Percentiles rank a stretch among this genome's conserved stretches.
These are phyloP conservation scores for Suhomyces coccinellae DNA, from an alignment of 1,139 yeast genomes.

Conservation along the genomic window DNA sequence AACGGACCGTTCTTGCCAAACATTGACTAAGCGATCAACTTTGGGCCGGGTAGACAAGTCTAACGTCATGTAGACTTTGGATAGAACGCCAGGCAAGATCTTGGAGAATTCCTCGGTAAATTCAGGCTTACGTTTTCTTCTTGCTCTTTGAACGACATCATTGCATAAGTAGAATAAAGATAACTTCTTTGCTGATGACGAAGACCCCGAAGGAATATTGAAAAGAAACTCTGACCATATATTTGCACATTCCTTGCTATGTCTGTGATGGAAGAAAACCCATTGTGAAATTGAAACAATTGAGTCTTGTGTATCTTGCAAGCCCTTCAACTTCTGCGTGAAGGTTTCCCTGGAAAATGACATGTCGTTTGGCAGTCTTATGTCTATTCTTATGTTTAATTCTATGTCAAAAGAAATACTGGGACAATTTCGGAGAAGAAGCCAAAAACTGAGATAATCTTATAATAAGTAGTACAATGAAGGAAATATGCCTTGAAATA, in stretches of 20 bases:
- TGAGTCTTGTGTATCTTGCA: conserved; percentile 80
- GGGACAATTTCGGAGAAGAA: too few species aligned
- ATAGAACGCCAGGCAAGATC: conserved; percentile 43
- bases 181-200: conserved; percentile 48
- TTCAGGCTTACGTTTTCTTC: conserved; percentile 61
- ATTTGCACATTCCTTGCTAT: conserved; percentile 57
- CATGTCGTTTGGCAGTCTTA: conserved; percentile 36
- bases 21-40: conserved; percentile 63
- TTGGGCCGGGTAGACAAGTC: conserved; percentile 51
- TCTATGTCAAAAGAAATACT: not conserved
- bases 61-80: conserved; percentile 31
- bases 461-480: too few species aligned
- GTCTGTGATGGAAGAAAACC: conserved; percentile 77
- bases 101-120: conserved; percentile 59
- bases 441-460: too few species aligned
- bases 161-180: conserved; percentile 72
- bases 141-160: conserved; percentile 81
- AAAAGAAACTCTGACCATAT: conserved; percentile 58
- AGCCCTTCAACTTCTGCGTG: conserved; percentile 53
- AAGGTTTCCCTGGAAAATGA: conserved; percentile 62
- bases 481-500: too few species aligned
- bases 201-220: conserved; percentile 19
- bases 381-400: too few species aligned
- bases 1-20: conserved; percentile 72
- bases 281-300: conserved; percentile 83